A percentile compares a stretch with the other conserved stretches of the same genome.
Evolutionary conservation across 2,329 filamentous ascomycete genomes (phyloP).

Genomic region (Diaporthe sp.): DNA sequence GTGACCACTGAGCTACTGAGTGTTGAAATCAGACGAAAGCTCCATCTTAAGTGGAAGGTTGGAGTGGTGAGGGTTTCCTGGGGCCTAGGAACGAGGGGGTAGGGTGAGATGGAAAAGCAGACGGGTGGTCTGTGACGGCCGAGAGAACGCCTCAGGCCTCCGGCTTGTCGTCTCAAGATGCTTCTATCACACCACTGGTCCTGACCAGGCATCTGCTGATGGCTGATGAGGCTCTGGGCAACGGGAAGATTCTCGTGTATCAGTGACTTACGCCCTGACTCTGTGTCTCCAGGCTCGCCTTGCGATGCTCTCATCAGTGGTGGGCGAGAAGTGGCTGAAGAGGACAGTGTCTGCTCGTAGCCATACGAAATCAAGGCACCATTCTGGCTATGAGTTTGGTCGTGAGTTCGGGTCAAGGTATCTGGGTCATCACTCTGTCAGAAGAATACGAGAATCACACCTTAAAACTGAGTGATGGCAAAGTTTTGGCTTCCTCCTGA

Average conservation of each 20-base stretch:
- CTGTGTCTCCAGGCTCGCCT: background rate
- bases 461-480: background rate
- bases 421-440: no score
- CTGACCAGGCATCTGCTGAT: background rate
- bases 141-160: background rate
- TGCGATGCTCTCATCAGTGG: background rate
- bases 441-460: no score
- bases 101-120: background rate
- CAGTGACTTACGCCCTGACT: no score
- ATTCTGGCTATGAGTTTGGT: no score
- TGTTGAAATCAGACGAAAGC: background rate
- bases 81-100: background rate
- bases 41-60: background rate
- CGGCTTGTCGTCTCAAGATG: background rate
- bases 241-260: background rate
- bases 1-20: conserved; percentile 14
- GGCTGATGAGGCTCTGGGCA: background rate
- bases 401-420: background rate
- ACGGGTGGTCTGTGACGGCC: background rate
- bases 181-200: background rate
- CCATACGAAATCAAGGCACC: background rate
- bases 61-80: background rate
- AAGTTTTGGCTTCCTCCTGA: background rate
- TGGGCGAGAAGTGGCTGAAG: background rate
- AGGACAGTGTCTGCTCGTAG: background rate